phyloP scores from a whole-genome alignment of 164 flowering plant genomes.

The Nymphaea thermarum region DNA sequence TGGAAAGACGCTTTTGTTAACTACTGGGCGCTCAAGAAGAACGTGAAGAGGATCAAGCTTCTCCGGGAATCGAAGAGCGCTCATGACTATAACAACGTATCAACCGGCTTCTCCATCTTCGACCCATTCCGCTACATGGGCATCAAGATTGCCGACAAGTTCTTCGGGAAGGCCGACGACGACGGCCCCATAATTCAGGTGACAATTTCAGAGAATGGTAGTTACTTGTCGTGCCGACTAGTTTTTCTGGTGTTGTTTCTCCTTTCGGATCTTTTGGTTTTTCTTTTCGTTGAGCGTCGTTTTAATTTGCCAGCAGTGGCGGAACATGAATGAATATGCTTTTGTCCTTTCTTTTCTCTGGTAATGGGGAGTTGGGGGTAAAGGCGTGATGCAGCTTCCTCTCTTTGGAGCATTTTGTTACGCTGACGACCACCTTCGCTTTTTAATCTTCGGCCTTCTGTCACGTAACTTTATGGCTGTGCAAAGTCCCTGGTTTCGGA shows the following conservation, averaged over 20 bases:
- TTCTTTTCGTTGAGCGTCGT: not conserved
- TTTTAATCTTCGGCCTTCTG: not conserved
- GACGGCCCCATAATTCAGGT: not conserved
- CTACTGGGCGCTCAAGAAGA: conserved; percentile 85
- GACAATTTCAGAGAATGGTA: not conserved
- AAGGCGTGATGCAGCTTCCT: not conserved
- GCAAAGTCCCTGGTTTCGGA: not conserved
- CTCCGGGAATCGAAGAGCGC: not conserved
- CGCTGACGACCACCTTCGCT: not conserved
- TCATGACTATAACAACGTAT: not conserved
- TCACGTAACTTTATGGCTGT: not conserved
- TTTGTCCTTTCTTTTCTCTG: not conserved
- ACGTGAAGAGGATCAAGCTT: conserved; percentile 65
- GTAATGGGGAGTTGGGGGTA: not conserved
- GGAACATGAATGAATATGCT: not conserved
- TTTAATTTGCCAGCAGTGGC: not conserved
- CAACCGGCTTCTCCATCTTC: not conserved
- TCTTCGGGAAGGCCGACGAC: not conserved
- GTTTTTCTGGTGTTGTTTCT: too few relatives aligned
- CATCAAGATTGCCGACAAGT: not conserved
- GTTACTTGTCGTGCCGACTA: too few relatives aligned
- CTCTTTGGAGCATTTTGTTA: not conserved
- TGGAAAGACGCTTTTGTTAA: conserved; percentile 96
- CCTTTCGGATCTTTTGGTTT: too few relatives aligned
- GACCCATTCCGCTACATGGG: not conserved